Evolutionary conservation across 805 yeast genomes (phyloP).

Genomic region (Candida suzukii): DNA sequence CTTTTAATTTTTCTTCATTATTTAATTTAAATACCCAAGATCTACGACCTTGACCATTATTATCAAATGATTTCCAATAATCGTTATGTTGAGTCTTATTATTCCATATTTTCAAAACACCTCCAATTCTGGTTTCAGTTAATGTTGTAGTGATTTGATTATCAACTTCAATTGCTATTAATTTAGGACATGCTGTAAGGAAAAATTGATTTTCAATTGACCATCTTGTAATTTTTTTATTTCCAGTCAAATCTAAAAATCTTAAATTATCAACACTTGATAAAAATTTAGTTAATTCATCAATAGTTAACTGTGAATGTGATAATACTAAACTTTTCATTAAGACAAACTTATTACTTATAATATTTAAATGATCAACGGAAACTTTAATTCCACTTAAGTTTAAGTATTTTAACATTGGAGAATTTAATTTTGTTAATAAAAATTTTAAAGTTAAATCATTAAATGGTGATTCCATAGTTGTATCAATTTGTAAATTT

Average conservation of each 20-base stretch:
- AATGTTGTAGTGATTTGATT: conserved; percentile 47
- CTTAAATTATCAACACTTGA: conserved; percentile 31
- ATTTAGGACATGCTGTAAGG: conserved; percentile 37
- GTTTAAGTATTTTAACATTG: conserved; percentile 39
- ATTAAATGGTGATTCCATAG: conserved; percentile 43
- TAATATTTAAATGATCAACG: conserved; percentile 28
- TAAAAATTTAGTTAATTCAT: conserved; percentile 31
- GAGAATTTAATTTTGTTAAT: conserved; percentile 36
- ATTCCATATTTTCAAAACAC: conserved; percentile 19
- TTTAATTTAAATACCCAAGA: conserved; percentile 64
- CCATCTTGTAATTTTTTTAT: conserved; percentile 54
- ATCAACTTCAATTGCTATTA: conserved; percentile 62
- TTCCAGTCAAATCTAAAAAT: conserved; percentile 62
- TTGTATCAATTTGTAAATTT: conserved; percentile 46
- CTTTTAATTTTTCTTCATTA: conserved; percentile 14
- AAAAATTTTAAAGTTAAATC: conserved; percentile 37
- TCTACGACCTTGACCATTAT: conserved; percentile 58
- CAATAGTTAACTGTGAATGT: conserved; percentile 29
- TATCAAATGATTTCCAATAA: conserved; percentile 46
- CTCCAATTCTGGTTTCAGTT: conserved; percentile 29
- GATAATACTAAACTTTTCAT: conserved; percentile 37
- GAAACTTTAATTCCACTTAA: conserved; percentile 47
- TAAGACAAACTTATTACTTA: conserved; percentile 31
- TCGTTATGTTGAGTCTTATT: conserved; percentile 13
- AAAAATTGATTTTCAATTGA: conserved; percentile 42